Evolutionary conservation across 2,329 filamentous ascomycete genomes (phyloP).

Genomic region (Geosmithia putterillii): DNA sequence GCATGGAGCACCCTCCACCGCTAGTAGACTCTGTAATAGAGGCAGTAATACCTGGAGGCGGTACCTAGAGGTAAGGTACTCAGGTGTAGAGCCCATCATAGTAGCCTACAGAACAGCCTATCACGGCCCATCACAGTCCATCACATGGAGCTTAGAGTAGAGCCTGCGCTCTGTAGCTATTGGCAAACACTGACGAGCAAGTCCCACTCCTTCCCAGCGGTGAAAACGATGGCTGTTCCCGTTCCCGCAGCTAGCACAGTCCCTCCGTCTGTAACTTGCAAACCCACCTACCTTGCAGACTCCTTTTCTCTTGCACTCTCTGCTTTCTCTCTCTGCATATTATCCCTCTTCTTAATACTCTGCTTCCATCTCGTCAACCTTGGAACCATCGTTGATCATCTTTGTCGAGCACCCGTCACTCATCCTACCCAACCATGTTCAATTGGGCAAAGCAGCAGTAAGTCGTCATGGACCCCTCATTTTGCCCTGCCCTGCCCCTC

Average conservation of each 20-base stretch:
- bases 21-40: too few species aligned
- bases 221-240: not conserved
- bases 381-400: too few species aligned
- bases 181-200: not conserved
- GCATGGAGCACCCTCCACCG: constrained; percentile 2
- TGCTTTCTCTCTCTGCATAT: not conserved
- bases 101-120: too few species aligned
- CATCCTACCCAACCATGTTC: constrained; percentile 49
- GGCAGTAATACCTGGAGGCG: too few species aligned
- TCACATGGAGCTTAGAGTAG: too few species aligned
- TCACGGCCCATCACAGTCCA: too few species aligned
- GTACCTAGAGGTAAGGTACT: too few species aligned
- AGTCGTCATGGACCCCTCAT: constrained; percentile 17
- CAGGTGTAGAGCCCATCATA: too few species aligned
- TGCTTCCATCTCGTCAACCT: too few species aligned
- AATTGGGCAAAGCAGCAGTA: constrained; percentile 92
- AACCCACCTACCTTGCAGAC: not conserved
- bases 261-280: not conserved
- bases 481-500: not conserved
- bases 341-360: not conserved
- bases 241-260: not conserved
- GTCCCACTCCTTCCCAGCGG: not conserved
- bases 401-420: too few species aligned
- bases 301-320: not conserved
- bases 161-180: not conserved